phyloP scores from a whole-genome alignment of 495 filamentous ascomycete genomes.

The Massariosphaeria phaeospora region DNA sequence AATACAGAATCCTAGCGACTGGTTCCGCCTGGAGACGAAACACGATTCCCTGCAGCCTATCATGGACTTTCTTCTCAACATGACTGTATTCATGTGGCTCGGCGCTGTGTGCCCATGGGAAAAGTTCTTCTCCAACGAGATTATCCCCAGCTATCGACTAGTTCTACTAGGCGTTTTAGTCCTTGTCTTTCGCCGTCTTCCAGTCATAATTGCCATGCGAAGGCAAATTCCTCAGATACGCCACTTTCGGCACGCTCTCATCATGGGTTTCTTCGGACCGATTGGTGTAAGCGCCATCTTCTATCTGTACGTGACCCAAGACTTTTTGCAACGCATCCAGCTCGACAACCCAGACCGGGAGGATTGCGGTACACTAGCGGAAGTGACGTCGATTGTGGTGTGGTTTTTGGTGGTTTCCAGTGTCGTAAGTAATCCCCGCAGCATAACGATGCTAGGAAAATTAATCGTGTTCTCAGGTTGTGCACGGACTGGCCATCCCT shows the following conservation, averaged over 20 bases:
- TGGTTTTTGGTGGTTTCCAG: constrained; percentile 87
- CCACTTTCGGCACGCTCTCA: constrained; percentile 64
- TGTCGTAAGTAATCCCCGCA: constrained; percentile 59
- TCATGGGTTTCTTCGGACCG: constrained; percentile 90
- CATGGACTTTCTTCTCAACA: constrained; percentile 81
- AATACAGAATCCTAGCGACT: constrained; percentile 50
- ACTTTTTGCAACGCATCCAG: constrained; percentile 55
- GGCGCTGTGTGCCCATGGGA: constrained; percentile 83
- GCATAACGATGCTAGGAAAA: not conserved
- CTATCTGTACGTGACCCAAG: constrained; percentile 73
- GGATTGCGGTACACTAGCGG: constrained; percentile 60
- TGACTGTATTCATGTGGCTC: constrained; percentile 87
- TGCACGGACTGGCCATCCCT: constrained; percentile 84
- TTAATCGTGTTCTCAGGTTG: constrained; percentile 56
- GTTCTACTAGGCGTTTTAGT: constrained; percentile 74
- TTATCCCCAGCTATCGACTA: constrained; percentile 73
- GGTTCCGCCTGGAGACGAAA: constrained; percentile 82
- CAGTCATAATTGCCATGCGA: constrained; percentile 70
- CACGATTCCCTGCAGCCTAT: constrained; percentile 89
- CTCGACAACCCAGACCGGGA: constrained; percentile 56
- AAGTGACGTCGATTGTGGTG: constrained; percentile 64
- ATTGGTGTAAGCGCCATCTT: constrained; percentile 90
- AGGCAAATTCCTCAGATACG: constrained; percentile 77
- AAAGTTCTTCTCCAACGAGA: constrained; percentile 58
- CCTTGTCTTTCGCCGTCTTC: constrained; percentile 71